Evolutionary conservation across 306 rosid species (phyloP).

Genomic region (Pyrus bretschneideri): DNA sequence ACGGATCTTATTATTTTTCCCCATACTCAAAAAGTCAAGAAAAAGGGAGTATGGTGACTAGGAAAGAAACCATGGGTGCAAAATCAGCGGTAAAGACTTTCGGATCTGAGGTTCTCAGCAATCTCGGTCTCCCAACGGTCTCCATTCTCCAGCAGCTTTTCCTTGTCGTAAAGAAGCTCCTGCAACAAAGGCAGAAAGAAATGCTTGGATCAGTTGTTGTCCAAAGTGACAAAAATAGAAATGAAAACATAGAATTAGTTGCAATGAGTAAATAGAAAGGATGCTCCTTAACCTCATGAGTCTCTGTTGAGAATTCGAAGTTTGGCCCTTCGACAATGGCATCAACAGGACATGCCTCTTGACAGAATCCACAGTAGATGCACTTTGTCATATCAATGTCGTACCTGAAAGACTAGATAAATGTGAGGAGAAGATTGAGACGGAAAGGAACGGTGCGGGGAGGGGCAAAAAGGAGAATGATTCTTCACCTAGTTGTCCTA

Average conservation of each 20-base stretch:
- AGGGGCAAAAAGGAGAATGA: neutral
- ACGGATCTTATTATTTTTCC: constrained; percentile 28
- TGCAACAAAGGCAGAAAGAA: constrained; percentile 20
- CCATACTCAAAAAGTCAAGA: constrained; percentile 3
- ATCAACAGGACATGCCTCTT: constrained; percentile 99
- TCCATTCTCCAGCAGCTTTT: constrained; percentile 95
- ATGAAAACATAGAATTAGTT: neutral
- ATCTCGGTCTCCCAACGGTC: constrained; percentile 99
- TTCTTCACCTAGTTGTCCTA: constrained; percentile 84
- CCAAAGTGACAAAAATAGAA: neutral
- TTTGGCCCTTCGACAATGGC: constrained; percentile 99
- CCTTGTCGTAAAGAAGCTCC: constrained; percentile 99
- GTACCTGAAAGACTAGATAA: constrained; percentile 52
- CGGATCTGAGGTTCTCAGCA: constrained; percentile 94
- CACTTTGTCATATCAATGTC: constrained; percentile 99
- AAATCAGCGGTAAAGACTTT: constrained; percentile 88
- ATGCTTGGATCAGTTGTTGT: neutral
- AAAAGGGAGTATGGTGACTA: constrained; percentile 7
- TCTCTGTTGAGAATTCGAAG: constrained; percentile 91
- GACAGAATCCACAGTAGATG: constrained; percentile 99
- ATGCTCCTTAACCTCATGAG: constrained; percentile 70
- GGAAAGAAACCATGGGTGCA: constrained; percentile 1
- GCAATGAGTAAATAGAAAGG: constrained; percentile 3
- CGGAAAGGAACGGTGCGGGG: neutral
- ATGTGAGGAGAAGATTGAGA: constrained; percentile 8